Evolutionary conservation across 73 alveolate species (phyloP), one percentile per base, ranked within the genome.

Genomic region (Paramecium octaurelia): DNA sequence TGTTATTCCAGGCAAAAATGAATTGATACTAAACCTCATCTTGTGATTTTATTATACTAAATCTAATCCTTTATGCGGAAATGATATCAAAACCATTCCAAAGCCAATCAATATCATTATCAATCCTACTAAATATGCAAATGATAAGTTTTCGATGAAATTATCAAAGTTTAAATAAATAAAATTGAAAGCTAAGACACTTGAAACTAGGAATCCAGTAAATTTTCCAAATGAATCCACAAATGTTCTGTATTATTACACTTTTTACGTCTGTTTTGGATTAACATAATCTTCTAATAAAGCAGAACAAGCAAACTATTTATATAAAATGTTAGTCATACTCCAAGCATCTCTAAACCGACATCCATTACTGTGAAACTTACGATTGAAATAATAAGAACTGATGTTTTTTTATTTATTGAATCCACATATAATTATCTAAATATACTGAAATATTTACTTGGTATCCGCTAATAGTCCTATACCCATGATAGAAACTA

Each of bases 81-180:
- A 73, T 5, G 87, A 73, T 73, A 73, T 73, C 10, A 73, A 36
- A 35, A 73, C 59, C 87, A 73, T 73, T 21, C 87, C 87, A 73
- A 73, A 73, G 9, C 87, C 87, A 36, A 73, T 73, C n/a, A 73
- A 38, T 73, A 73, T 40, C 87, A 73, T 73, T 16, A 73, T 73
- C 46, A 73, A 38, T 14, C 87, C 87, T n/a, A 73, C 87, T 36
- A 73, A 73, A 35, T 73, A 73, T 36, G 87, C 87, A 73, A 73
- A 73, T 12, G 87, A 73, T 36, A 73, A 18, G n/a, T 73, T 73
- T 68, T 73, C 87, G 5, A 73, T 40, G n/a, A 73, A 73, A 38
- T 73, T 73, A 35, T 73, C 87, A 2, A 73, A 73, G 38, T 73
- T 73, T 73, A 73, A 73, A n/a, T 73, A 73, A 9, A 73, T 40